A percentile compares a stretch with the other conserved stretches of the same genome.
phyloP scores from a whole-genome alignment of 208 protist genomes.

The Porcisia hertigi region DNA sequence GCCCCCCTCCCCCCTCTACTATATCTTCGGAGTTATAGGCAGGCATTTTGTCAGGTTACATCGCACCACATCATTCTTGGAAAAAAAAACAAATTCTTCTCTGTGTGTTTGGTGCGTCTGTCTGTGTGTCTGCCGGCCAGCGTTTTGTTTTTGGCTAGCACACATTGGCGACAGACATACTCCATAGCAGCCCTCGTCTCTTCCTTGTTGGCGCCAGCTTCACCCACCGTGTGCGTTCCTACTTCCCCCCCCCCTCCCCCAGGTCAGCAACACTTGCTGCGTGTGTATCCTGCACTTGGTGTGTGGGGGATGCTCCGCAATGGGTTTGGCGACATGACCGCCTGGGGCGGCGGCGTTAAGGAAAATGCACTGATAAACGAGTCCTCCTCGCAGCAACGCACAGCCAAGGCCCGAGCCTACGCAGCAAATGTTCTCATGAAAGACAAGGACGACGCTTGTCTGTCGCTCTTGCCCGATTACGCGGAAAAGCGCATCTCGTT shows the following conservation, averaged over 20 bases:
- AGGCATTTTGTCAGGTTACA: no score
- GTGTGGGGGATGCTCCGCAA: not conserved
- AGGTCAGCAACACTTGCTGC: not conserved
- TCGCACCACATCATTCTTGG: no score
- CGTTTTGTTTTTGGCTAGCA: no score
- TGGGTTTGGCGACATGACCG: not conserved
- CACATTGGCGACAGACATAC: no score
- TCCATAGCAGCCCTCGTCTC: no score
- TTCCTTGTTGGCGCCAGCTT: not conserved
- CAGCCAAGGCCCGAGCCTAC: constrained; percentile 42
- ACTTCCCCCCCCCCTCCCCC: not conserved
- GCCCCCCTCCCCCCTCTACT: not conserved
- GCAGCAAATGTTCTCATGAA: constrained; percentile 48
- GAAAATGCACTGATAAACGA: not conserved
- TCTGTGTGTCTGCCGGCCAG: no score
- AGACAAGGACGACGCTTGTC: constrained; percentile 31
- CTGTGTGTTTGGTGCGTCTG: no score
- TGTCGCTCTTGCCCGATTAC: constrained; percentile 29
- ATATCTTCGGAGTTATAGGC: no score
- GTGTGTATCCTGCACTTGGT: not conserved
- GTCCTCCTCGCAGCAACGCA: constrained; percentile 17
- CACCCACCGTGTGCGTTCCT: not conserved
- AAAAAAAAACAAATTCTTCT: no score
- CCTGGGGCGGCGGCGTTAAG: not conserved
- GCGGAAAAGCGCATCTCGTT: constrained; percentile 36